Evolutionary conservation across 768 basidiomycete genomes (phyloP), one percentile per base, ranked within the genome.

Genomic region (Brasilioporus rufonigricans): DNA sequence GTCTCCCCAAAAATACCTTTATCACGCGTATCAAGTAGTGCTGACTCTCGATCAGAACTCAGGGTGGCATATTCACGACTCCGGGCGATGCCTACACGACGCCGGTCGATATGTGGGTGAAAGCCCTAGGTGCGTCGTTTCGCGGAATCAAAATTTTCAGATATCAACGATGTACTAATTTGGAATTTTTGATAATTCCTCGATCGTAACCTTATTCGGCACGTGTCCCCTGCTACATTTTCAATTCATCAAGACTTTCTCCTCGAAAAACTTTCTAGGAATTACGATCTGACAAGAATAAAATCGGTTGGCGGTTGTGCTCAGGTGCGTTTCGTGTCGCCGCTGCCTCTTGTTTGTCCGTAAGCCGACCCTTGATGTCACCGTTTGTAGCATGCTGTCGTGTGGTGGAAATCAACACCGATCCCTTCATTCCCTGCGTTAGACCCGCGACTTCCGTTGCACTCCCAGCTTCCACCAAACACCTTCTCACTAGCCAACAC

Each of bases 41-140:
- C 66, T 69, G 45, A 71, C 53, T 21, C 32, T 57, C 49, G 53
- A 56, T 16, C 67, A 93, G 91, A 68, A 93, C 90, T 1, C 86
- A 89, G 56, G 89, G 89, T 44, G 91, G 91, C 6, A 88, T 93
- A 55, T 91, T 91, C 71, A 91, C 88, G 41, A 89, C 88, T 0
- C 87, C 88, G 5, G 89, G 89, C 29, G 90, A 93, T 70, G 89
- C 89, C 23, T 91, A 88, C 66, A 92, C 89, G 36, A 91, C 91
- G 8, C 91, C 91, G 2, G 80, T 93, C 44, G 91, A 93, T 64
- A 91, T 93, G 88, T 93, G 91, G 91, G 84, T 91, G 51, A 91
- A 89, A 68, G 87, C 80, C 16, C 80, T 93, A 47, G 91, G 91
- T 91, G 69, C 52, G 56, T 41, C 39, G 32, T 48, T 47, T 59